Base-by-base conservation (phyloP, 2,329 filamentous ascomycete species). In the Aspergillus neotritici region DNA sequence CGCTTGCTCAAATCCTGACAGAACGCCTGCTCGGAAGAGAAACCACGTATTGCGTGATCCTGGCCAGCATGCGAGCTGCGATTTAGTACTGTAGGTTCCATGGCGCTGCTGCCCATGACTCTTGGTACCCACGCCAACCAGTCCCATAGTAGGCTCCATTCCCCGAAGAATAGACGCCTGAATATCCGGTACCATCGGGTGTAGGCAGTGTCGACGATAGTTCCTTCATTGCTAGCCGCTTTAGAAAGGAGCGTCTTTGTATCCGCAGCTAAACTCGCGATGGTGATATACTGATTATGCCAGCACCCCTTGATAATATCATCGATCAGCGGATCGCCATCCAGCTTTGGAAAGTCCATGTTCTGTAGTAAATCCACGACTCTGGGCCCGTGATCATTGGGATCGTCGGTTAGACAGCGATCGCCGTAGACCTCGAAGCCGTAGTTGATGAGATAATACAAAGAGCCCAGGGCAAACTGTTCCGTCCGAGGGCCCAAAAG, bases 381-480 rank as follows among this genome's bases (percentile, higher is more conserved):
- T 31, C 46, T 51, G 12, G 43, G 51, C 0, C 52, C 49, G 49
- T 57, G 54, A 1, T 58, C 51, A 1, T 51, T 30, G 32, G 51
- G 53, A 48, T 61, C 52, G 3, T 60, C 45, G 4, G 45, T 41
- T 34, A 63, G 51, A 41, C 45, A 49, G 37, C 37, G 51, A 49
- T 64, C 55, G 15, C 44, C 51, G 42, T 63, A 62, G 34, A 61
- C 53, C 34, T 63, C 52, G 49, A 57, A 58, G 7, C 60, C 55
- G 32, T 64, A 63, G 48, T 62, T 63, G 9, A 62, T 62, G 1
- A 56, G 34, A 25, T 64, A 64, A 36, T 53, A 64, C 7, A 64
- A 43, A 3, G 57, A 63, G 34, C 58, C 58, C 2, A 64, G 51
- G 7, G 60, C 55, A n/a, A 64, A 64, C 33, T 61, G 55, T 31